Base-by-base conservation (phyloP, 73 alveolate species). In the Paramecium sexaurelia region DNA sequence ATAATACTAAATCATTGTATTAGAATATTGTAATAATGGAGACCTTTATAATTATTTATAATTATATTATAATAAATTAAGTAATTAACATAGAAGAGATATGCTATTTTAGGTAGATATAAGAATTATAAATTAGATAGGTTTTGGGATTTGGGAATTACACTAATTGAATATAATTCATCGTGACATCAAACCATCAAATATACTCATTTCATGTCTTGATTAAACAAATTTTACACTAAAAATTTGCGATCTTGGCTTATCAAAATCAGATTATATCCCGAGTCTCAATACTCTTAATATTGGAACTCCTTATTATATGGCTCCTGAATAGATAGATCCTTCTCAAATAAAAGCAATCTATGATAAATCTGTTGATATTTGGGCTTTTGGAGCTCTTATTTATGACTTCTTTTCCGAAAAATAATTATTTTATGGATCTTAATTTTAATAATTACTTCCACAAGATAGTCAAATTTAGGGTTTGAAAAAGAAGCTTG, bases 341-440 rank as follows among this genome's bases (percentile, higher is more conserved):
- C 17, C 10, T 8, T 9, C 0, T 6, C 6, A 78, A 43, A 17
- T 7, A 7, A 40, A 41, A 24, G 83, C 29, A 29, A 26, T 10
- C 6, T 73, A 36, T 36, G 71, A 78, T 27, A 78, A 33, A 11
- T 41, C 75, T 7, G 71, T 78, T 78, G 90, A 78, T 39, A 19
- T 78, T 10, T 78, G 90, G 90, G 90, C 90, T n/a, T 78, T 78
- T 32, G 90, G 90, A 73, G 87, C 92, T 55, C 88, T 95, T 33
- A 90, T 95, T 11, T 95, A 84, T 91, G 98, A 95, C 83, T 85
- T 95, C 93, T 91, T 90, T 88, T 91, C 93, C 10, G 93, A 10
- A 0, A 26, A 26, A 4, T 19, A 26, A 61, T 61, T 61, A 61
- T 61, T 61, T 32, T 10, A 0, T 61, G 83, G 83, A 15, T 9